phyloP scores from a whole-genome alignment of 768 basidiomycete genomes.

The Favolaschia claudopus region DNA sequence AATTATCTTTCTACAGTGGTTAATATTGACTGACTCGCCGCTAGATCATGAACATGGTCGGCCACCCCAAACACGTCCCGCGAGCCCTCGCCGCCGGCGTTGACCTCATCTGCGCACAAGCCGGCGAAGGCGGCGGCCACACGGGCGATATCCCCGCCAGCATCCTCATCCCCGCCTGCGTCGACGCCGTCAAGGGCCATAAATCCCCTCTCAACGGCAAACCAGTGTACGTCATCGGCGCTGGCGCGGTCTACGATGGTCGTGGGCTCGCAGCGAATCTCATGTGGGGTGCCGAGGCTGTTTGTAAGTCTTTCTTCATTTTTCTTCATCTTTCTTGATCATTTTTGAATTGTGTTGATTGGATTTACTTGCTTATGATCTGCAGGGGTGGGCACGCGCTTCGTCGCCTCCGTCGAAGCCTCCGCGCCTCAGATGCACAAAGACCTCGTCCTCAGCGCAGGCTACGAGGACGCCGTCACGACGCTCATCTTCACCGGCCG shows the following conservation, averaged over 20 bases:
- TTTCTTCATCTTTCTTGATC: no score
- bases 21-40: no score
- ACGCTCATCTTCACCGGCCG: constrained; percentile 93
- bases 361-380: no score
- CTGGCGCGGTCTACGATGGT: constrained; percentile 94
- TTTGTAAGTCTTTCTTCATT: constrained; percentile 70
- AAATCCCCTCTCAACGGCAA: constrained; percentile 83
- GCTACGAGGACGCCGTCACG: constrained; percentile 80
- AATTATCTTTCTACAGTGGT: no score
- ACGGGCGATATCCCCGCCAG: constrained; percentile 88
- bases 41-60: constrained; percentile 72
- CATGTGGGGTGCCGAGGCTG: constrained; percentile 88
- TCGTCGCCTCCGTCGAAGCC: constrained; percentile 85
- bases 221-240: constrained; percentile 89
- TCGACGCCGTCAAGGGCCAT: constrained; percentile 81
- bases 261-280: constrained; percentile 88
- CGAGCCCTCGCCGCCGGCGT: constrained; percentile 87
- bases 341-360: no score
- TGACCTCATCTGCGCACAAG: constrained; percentile 95
- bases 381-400: constrained; percentile 91
- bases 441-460: constrained; percentile 72
- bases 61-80: constrained; percentile 89
- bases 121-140: constrained; percentile 90
- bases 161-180: constrained; percentile 90
- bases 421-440: constrained; percentile 87